Conservation (phyloP, 2,329 filamentous ascomycete species). For the Colletotrichum sp. region DNA sequence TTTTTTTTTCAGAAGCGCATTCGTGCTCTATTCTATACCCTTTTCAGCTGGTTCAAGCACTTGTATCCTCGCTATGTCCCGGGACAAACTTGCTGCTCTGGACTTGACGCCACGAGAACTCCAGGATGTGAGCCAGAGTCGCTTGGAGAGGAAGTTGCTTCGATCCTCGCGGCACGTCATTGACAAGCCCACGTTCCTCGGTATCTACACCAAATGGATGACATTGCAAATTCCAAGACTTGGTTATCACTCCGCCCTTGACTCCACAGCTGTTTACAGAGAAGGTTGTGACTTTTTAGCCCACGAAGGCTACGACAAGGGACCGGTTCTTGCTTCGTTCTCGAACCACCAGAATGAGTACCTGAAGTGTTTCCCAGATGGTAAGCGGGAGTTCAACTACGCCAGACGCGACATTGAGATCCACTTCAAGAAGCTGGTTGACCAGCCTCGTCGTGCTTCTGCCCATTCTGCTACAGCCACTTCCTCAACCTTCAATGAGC, state of each 20-base stretch:
- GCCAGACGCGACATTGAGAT: conserved; percentile 17
- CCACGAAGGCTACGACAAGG: conserved; percentile 10
- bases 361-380: neutral
- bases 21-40: neutral
- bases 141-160: neutral
- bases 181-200: neutral
- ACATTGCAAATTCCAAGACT: neutral
- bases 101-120: neutral
- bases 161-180: neutral
- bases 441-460: neutral
- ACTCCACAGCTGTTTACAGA: conserved; percentile 5
- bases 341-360: conserved; percentile 14
- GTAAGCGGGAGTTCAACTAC: neutral
- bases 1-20: neutral
- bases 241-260: neutral
- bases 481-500: neutral
- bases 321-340: conserved; percentile 20
- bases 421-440: neutral
- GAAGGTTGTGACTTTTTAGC: conserved; percentile 23
- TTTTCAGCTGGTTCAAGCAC: neutral
- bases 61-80: neutral
- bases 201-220: conserved; percentile 8
- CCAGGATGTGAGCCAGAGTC: neutral
- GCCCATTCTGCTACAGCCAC: neutral
- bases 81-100: neutral